Conservation (phyloP, 441 rosid genomes). For the Erodium chrysanthum region DNA sequence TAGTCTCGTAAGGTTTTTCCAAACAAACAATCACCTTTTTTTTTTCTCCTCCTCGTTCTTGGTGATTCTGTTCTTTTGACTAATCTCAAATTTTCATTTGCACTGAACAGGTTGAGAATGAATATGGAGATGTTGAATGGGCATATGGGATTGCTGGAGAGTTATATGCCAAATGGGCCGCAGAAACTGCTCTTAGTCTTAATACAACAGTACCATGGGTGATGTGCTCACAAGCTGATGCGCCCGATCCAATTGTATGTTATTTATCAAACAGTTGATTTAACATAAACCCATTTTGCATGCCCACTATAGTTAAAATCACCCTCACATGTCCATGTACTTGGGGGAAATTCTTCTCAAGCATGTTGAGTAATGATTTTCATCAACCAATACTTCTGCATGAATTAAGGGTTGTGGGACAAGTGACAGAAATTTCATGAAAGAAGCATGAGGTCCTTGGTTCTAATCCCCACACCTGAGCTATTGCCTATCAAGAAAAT, state of each 20-base stretch:
- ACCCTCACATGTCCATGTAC: background rate
- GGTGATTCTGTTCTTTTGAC: background rate
- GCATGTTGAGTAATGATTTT: background rate
- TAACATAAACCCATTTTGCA: background rate
- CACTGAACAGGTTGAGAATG: conserved; percentile 51
- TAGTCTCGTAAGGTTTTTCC: background rate
- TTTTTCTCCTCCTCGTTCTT: background rate
- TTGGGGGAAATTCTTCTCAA: background rate
- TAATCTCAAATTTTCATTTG: background rate
- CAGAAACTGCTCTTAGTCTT: conserved; percentile 48
- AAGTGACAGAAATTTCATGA: background rate
- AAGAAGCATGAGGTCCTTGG: background rate
- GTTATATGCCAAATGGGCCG: conserved; percentile 50
- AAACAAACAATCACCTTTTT: background rate
- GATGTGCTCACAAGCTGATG: conserved; percentile 53
- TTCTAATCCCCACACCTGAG: background rate
- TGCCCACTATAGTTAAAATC: background rate
- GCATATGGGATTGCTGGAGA: conserved; percentile 47
- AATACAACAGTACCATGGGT: conserved; percentile 62
- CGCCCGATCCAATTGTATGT: conserved; percentile 58
- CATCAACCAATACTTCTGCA: background rate
- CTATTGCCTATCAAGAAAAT: background rate
- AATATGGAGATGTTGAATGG: conserved; percentile 47
- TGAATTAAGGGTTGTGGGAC: background rate
- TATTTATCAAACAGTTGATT: background rate